Percentiles rank a stretch among this genome's conserved stretches.
Conservation (phyloP, 306 rosid genomes). For the Prunus armeniaca region DNA sequence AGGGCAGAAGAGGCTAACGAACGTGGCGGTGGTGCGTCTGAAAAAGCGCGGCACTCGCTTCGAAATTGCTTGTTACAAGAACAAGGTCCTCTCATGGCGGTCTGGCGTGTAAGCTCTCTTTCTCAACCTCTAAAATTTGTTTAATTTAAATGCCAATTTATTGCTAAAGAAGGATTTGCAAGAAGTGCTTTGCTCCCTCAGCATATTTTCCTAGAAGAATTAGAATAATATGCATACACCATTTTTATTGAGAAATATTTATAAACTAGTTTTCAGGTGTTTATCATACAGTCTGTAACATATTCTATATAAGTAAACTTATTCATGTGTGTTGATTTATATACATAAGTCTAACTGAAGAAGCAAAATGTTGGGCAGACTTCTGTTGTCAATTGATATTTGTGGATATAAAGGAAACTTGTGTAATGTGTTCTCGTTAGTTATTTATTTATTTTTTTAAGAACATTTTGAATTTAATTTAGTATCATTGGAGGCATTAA, state of each 20-base stretch:
- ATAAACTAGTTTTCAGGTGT: too few species aligned
- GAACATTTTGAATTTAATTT: not conserved
- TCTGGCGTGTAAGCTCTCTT: constrained; percentile 70
- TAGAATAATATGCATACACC: not conserved
- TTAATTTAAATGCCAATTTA: not conserved
- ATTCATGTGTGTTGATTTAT: too few species aligned
- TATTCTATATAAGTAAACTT: not conserved
- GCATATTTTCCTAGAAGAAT: not conserved
- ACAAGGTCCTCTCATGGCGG: constrained; percentile 97
- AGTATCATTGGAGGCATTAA: not conserved
- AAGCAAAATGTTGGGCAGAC: too few species aligned
- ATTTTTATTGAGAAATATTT: not conserved
- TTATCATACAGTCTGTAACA: too few species aligned
- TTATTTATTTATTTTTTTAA: too few species aligned
- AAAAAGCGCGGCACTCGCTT: constrained; percentile 80
- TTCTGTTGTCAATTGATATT: not conserved
- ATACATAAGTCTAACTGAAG: too few species aligned
- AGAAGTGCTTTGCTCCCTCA: not conserved
- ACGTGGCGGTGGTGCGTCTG: constrained; percentile 92
- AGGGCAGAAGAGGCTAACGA: constrained; percentile 94
- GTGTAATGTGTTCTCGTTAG: too few species aligned
- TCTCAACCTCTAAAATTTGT: constrained; percentile 7
- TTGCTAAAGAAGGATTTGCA: not conserved
- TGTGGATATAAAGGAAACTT: not conserved
- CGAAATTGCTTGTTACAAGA: constrained; percentile 89